These are phyloP conservation scores for Dentipellis fragilis DNA, from an alignment of 768 basidiomycete genomes.

Conservation along the genomic window DNA sequence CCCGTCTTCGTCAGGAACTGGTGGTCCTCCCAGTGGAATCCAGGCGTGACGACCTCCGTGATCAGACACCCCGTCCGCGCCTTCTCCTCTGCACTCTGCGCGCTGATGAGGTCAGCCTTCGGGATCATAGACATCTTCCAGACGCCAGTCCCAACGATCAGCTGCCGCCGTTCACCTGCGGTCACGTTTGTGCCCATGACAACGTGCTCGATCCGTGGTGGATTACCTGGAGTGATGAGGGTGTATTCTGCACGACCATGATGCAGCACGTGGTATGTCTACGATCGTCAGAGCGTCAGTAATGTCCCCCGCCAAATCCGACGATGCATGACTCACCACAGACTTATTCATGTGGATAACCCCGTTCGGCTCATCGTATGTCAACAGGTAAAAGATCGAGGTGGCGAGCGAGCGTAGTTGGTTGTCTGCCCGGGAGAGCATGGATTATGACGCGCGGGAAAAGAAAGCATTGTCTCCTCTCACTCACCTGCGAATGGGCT, in stretches of 20 bases:
- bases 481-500: conserved; percentile 25
- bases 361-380: conserved; percentile 28
- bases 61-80: conserved; percentile 40
- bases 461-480: too few species aligned
- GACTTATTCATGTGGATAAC: conserved; percentile 41
- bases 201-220: conserved; percentile 25
- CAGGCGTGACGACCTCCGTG: conserved; percentile 51
- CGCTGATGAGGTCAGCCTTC: conserved; percentile 26
- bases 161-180: conserved; percentile 35
- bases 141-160: conserved; percentile 39
- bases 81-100: conserved; percentile 23
- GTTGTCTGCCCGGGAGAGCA: conserved; percentile 12
- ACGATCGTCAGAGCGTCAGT: background rate
- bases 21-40: conserved; percentile 45
- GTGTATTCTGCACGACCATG: conserved; percentile 43
- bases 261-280: conserved; percentile 45
- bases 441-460: background rate
- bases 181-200: conserved; percentile 33
- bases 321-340: conserved; percentile 21
- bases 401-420: conserved; percentile 28
- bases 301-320: too few species aligned
- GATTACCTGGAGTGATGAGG: conserved; percentile 24
- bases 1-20: conserved; percentile 27
- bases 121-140: conserved; percentile 55
- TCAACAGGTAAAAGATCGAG: conserved; percentile 40